Base-by-base conservation (phyloP, 139 green algal genomes). In the Eudorina sp. region DNA sequence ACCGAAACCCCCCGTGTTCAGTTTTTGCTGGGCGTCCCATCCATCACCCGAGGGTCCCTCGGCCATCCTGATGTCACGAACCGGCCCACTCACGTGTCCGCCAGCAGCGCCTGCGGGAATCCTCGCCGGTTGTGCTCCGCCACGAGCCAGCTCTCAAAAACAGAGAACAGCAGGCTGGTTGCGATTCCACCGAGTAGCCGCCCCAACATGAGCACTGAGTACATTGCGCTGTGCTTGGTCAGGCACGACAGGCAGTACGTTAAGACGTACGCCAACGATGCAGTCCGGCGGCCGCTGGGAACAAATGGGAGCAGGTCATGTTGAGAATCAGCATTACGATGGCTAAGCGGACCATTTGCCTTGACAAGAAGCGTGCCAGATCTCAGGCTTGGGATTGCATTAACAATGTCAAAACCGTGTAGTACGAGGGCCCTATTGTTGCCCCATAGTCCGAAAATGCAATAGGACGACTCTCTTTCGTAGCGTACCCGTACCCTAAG, bases 141-240 rank as follows among this genome's bases (percentile, higher is more conserved):
- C 21, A 99, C 97, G 36, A 98, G 91, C 97, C 98, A 99, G 1
- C 95, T 97, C 93, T 99, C 98, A 84, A 99, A 99, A 21, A 96
- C 96, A 13, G 94, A 98, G 92, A 99, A 99, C 45, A 99, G 95
- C 40, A 99, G 95, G 11, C 94, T 98, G 34, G 98, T 99, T 45
- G 98, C 95, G 29, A 99, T 94, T 68, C 98, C 98, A 29, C 98
- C 98, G 69, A 99, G 94, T 27, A 99, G 53, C 34, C 98, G 95
- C 0, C 98, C 98, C 0, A 98, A 40, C 88, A 99, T 95, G 16
- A 99, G 91, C 41, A 99, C 91, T 36, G 84, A 89, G 89, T 97
- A 99, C 80, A 94, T 90, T 78, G 93, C 31, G 45, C 91, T 98
- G 95, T 99, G 98, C 94, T 99, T 99, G 68, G 98, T 99, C 45